Percentiles rank a stretch among this genome's conserved stretches.
Evolutionary conservation across 345 rosid genomes (phyloP).

Genomic region (Citrus reticulata): DNA sequence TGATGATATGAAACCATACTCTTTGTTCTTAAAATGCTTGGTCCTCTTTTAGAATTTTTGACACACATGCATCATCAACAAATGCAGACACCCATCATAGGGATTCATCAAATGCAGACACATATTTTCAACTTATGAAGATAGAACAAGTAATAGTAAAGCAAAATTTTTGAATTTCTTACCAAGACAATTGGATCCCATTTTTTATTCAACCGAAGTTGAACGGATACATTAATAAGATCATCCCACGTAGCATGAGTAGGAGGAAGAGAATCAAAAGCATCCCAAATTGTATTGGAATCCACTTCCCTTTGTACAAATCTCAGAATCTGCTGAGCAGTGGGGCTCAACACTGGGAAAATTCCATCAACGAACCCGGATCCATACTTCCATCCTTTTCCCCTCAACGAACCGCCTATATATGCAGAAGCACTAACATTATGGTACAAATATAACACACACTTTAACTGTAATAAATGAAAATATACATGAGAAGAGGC

Average conservation of each 20-base stretch:
- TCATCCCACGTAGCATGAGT: slow-evolving; percentile 86
- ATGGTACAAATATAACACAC: not conserved
- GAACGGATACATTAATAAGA: slow-evolving; percentile 73
- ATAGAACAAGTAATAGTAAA: not conserved
- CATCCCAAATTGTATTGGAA: slow-evolving; percentile 36
- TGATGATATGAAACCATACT: not conserved
- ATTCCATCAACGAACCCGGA: slow-evolving; percentile 95
- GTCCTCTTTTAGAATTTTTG: not conserved
- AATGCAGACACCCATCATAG: not conserved
- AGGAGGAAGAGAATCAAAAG: slow-evolving; percentile 60
- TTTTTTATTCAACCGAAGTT: slow-evolving; percentile 69
- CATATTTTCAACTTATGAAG: not conserved
- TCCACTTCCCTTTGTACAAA: slow-evolving; percentile 53
- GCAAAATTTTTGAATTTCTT: slow-evolving; percentile 5
- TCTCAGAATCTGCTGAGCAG: slow-evolving; percentile 62
- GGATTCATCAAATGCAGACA: not conserved
- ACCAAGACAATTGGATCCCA: slow-evolving; percentile 78
- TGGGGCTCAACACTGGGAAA: slow-evolving; percentile 81
- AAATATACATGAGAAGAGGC: not conserved
- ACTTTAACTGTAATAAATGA: not conserved
- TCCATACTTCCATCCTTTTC: slow-evolving; percentile 93
- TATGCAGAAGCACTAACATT: not conserved
- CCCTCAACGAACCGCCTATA: slow-evolving; percentile 82
- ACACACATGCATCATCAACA: not conserved
- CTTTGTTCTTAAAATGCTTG: not conserved